Conservation (phyloP, 2,329 filamentous ascomycete genomes). For the Westerdykella ornata region DNA sequence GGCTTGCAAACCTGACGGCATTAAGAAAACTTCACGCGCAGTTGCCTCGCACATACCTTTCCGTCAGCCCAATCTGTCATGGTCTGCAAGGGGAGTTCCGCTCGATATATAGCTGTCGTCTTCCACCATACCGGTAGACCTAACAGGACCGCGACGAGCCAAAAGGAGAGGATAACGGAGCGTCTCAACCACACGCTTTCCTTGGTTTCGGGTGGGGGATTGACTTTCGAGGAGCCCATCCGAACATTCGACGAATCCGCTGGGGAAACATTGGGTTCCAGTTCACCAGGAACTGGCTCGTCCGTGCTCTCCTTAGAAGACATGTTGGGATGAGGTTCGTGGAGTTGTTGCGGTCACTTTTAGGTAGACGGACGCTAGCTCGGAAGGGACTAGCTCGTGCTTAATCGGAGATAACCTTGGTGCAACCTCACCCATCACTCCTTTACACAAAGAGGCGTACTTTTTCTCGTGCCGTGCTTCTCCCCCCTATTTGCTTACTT, state of each 20-base stretch:
- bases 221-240: conserved; percentile 7
- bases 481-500: too few relatives aligned
- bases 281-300: conserved; percentile 14
- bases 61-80: conserved; percentile 93
- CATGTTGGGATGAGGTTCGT: conserved; percentile 22
- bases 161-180: conserved; percentile 78
- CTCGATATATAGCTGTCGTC: conserved; percentile 88
- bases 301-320: conserved; percentile 15
- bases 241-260: conserved; percentile 2
- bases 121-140: conserved; percentile 94
- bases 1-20: conserved; percentile 67
- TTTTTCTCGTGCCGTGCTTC: too few relatives aligned
- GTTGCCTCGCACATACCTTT: conserved; percentile 52
- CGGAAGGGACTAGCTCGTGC: neutral
- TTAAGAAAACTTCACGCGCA: conserved; percentile 4
- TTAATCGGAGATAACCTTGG: neutral
- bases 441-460: too few relatives aligned
- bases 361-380: neutral
- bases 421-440: neutral
- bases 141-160: conserved; percentile 74
- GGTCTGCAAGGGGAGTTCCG: conserved; percentile 69
- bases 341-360: neutral
- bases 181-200: conserved; percentile 63
- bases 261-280: conserved; percentile 3
- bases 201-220: conserved; percentile 70